These are phyloP conservation scores for Podila epigama DNA, from an alignment of 192 early-diverging fungal genomes.

Conservation along the genomic window DNA sequence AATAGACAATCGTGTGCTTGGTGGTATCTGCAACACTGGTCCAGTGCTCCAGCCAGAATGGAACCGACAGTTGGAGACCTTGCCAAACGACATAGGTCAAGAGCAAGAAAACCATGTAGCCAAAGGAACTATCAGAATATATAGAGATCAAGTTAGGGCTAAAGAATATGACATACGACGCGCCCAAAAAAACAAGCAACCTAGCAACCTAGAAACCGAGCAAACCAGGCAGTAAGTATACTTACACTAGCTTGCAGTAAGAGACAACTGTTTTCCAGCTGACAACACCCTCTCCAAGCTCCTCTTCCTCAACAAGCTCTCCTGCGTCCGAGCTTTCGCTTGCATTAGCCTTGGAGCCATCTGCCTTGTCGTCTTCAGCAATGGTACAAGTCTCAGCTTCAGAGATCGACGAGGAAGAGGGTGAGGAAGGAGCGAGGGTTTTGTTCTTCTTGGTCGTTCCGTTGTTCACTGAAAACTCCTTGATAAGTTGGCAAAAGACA, in stretches of 20 bases:
- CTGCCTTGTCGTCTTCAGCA: slow-evolving; percentile 32
- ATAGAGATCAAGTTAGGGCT: not conserved
- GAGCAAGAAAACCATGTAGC: not conserved
- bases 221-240: not conserved
- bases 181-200: too few species aligned
- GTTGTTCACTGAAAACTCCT: slow-evolving; percentile 59
- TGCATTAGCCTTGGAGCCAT: too few species aligned
- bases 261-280: slow-evolving; percentile 71
- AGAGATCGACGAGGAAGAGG: slow-evolving; percentile 6
- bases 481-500: slow-evolving; percentile 69
- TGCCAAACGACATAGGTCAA: slow-evolving; percentile 16
- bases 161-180: too few species aligned
- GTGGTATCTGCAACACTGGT: slow-evolving; percentile 3
- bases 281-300: slow-evolving; percentile 81
- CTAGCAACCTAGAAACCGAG: not conserved
- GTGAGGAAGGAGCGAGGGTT: slow-evolving; percentile 36
- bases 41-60: slow-evolving; percentile 33
- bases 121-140: slow-evolving; percentile 10
- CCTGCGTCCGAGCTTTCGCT: too few species aligned
- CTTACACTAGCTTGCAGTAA: slow-evolving; percentile 68
- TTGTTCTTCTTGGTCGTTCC: slow-evolving; percentile 12
- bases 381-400: slow-evolving; percentile 20
- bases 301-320: slow-evolving; percentile 80
- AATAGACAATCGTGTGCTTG: slow-evolving; percentile 8
- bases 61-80: not conserved